phyloP scores from a whole-genome alignment of 306 rosid genomes.

The Cicer bijugum region DNA sequence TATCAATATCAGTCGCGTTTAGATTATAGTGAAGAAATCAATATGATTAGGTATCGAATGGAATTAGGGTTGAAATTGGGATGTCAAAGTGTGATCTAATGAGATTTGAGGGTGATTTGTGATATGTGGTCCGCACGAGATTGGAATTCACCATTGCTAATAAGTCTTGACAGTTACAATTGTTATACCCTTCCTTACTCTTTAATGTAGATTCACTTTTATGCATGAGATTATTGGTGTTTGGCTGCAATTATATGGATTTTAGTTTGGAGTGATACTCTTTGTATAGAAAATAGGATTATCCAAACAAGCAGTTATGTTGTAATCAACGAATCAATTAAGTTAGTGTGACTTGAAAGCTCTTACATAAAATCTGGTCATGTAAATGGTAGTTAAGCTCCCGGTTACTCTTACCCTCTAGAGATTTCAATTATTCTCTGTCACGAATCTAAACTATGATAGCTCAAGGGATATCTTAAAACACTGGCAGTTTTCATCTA shows the following conservation, averaged over 20 bases:
- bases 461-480: slow-evolving; percentile 19
- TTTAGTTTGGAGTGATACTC: neutral
- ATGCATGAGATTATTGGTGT: neutral
- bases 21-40: slow-evolving; percentile 6
- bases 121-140: neutral
- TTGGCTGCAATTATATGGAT: neutral
- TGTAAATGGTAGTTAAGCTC: neutral
- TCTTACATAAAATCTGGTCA: neutral
- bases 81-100: neutral
- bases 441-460: neutral
- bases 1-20: slow-evolving; percentile 14
- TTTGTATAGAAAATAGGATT: neutral
- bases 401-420: neutral
- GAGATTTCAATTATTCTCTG: slow-evolving; percentile 6
- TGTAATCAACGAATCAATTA: neutral
- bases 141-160: slow-evolving; percentile 2
- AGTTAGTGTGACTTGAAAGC: neutral
- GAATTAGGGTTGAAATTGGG: slow-evolving; percentile 32
- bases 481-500: slow-evolving; percentile 3
- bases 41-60: neutral
- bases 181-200: neutral
- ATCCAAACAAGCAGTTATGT: too few relatives aligned
- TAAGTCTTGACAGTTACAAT: neutral
- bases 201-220: neutral
- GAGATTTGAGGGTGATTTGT: slow-evolving; percentile 3